These are phyloP conservation scores for Calonectria ilicicola DNA, from an alignment of 2,329 filamentous ascomycete genomes.

Conservation along the genomic window DNA sequence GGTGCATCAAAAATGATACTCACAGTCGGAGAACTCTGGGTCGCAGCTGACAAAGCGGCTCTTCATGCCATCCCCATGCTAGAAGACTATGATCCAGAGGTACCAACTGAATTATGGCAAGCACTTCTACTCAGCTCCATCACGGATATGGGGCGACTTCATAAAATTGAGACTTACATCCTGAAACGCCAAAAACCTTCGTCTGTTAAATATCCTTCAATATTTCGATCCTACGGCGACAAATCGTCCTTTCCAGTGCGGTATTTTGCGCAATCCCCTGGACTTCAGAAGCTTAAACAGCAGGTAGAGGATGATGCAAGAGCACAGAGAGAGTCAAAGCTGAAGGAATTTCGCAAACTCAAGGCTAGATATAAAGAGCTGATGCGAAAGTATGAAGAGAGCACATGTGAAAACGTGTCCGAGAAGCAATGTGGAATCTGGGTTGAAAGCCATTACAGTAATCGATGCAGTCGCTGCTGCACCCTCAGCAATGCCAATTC, in stretches of 20 bases:
- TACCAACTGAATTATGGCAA: constrained; percentile 55
- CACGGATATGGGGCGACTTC: constrained; percentile 59
- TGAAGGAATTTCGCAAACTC: constrained; percentile 20
- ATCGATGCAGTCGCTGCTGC: constrained; percentile 52
- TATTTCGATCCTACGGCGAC: constrained; percentile 34
- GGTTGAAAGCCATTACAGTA: constrained; percentile 16
- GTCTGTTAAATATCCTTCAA: neutral
- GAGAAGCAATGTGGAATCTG: neutral
- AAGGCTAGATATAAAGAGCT: constrained; percentile 22
- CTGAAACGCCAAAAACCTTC: neutral
- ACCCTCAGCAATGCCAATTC: constrained; percentile 44
- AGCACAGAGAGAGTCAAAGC: constrained; percentile 8
- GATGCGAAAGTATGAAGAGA: constrained; percentile 14
- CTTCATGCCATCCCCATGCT: constrained; percentile 54
- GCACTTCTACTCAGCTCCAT: constrained; percentile 58
- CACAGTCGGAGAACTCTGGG: constrained; percentile 69
- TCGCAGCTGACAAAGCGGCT: constrained; percentile 64
- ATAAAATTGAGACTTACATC: constrained; percentile 58
- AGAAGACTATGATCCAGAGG: constrained; percentile 57
- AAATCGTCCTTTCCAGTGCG: constrained; percentile 27
- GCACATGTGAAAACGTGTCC: constrained; percentile 19
- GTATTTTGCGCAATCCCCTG: constrained; percentile 29
- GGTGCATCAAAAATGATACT: constrained; percentile 66
- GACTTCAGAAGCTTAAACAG: constrained; percentile 50
- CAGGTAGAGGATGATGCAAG: constrained; percentile 55